Evolutionary conservation across 805 yeast species (phyloP).

Genomic region (Kluyveromyces nonfermentans): DNA sequence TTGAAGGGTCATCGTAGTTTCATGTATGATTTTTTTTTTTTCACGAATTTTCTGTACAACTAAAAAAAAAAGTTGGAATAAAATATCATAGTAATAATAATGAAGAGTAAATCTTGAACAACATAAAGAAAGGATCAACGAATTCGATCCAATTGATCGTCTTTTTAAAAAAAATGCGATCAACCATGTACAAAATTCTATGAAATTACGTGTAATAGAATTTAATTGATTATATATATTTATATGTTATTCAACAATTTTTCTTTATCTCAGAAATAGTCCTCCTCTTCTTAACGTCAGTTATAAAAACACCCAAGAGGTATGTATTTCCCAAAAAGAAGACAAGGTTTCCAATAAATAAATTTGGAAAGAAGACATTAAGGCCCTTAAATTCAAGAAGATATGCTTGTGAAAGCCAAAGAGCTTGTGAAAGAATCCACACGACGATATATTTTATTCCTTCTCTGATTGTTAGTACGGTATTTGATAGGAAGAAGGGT

Average conservation of each 20-base stretch:
- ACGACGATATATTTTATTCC: slow-evolving; percentile 37
- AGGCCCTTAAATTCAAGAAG: slow-evolving; percentile 70
- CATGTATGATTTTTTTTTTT: background rate
- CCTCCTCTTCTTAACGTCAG: slow-evolving; percentile 26
- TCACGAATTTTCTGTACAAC: background rate
- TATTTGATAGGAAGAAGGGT: slow-evolving; percentile 56
- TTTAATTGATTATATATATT: background rate
- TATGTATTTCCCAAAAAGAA: slow-evolving; percentile 58
- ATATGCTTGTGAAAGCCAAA: slow-evolving; percentile 76
- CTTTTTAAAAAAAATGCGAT: no score
- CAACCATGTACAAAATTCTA: no score
- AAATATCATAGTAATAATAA: no score
- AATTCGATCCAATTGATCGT: background rate
- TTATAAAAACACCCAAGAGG: slow-evolving; percentile 48
- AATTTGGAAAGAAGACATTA: slow-evolving; percentile 49
- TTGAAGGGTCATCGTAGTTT: background rate
- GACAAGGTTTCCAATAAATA: slow-evolving; percentile 44
- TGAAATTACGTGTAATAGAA: no score
- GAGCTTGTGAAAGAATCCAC: slow-evolving; percentile 67
- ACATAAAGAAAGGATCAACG: no score
- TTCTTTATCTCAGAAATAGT: background rate
- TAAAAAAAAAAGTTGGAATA: background rate
- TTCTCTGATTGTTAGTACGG: slow-evolving; percentile 30
- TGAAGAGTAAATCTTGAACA: no score
- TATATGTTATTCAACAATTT: background rate